Evolutionary conservation across 495 filamentous ascomycete genomes (phyloP).

Genomic region (Chaetomium tenue): DNA sequence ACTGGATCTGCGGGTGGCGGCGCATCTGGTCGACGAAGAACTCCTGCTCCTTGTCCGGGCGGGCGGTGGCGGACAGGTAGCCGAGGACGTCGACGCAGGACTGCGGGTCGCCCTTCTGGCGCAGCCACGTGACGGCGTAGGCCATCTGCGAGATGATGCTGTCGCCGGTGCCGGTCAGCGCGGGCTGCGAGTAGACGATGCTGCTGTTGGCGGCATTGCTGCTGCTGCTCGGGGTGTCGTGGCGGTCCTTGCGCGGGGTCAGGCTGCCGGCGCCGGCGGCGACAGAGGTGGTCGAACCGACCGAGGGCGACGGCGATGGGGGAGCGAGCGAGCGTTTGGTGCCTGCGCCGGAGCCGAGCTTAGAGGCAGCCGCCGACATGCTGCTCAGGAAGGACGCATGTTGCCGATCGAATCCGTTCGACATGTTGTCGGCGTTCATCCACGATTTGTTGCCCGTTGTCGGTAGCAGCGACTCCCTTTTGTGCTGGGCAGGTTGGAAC

Average conservation of each 20-base stretch:
- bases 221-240: conserved; percentile 39
- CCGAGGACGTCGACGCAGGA: conserved; percentile 69
- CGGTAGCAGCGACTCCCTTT: conserved; percentile 1
- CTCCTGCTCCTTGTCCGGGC: conserved; percentile 43
- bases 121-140: conserved; percentile 82
- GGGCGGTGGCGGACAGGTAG: conserved; percentile 67
- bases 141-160: conserved; percentile 80
- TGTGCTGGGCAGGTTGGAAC: neutral
- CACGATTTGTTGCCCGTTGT: neutral
- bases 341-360: conserved; percentile 39
- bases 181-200: conserved; percentile 74
- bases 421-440: conserved; percentile 37
- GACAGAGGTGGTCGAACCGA: conserved; percentile 50
- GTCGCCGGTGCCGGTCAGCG: conserved; percentile 70
- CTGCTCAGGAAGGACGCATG: conserved; percentile 47
- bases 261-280: conserved; percentile 38
- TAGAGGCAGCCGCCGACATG: conserved; percentile 49
- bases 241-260: conserved; percentile 52
- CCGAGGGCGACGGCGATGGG: conserved; percentile 42
- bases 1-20: conserved; percentile 66
- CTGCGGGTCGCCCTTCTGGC: conserved; percentile 68
- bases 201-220: conserved; percentile 19
- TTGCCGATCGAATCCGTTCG: conserved; percentile 52
- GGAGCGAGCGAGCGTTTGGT: conserved; percentile 47
- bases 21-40: conserved; percentile 51